Percentiles rank a stretch among this genome's conserved stretches.
Conservation (phyloP, 805 yeast species). For the Nakazawaea wickerhamii region DNA sequence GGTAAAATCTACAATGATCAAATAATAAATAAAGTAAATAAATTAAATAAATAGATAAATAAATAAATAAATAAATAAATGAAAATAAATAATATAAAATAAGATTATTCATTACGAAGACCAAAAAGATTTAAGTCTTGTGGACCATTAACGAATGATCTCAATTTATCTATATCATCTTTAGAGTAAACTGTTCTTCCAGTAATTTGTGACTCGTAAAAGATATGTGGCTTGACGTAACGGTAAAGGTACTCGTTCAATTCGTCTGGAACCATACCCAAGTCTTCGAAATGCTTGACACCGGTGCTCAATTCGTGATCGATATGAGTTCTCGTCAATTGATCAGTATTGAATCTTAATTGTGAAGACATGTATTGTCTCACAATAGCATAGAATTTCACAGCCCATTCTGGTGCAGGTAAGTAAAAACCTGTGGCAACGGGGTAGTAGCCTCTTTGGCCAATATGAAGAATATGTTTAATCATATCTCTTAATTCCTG, state of each 20-base stretch:
- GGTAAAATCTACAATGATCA: no score
- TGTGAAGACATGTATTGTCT: slow-evolving; percentile 39
- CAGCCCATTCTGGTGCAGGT: slow-evolving; percentile 38
- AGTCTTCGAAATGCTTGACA: slow-evolving; percentile 62
- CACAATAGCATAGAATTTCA: slow-evolving; percentile 38
- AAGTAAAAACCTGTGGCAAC: slow-evolving; percentile 31
- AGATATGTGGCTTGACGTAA: slow-evolving; percentile 34
- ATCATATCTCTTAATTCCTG: slow-evolving; percentile 66
- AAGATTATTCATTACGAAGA: slow-evolving; percentile 1
- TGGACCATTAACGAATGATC: slow-evolving; percentile 32
- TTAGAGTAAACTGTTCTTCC: slow-evolving; percentile 33
- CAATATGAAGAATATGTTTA: slow-evolving; percentile 38
- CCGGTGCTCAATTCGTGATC: slow-evolving; percentile 57
- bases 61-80: slow-evolving; percentile 5
- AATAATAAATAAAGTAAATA: background rate
- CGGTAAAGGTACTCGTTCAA: slow-evolving; percentile 44
- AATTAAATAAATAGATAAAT: slow-evolving; percentile 4
- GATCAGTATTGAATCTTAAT: slow-evolving; percentile 53
- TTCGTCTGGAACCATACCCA: slow-evolving; percentile 58
- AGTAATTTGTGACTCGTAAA: slow-evolving; percentile 28
- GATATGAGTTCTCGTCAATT: slow-evolving; percentile 65
- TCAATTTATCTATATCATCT: slow-evolving; percentile 29
- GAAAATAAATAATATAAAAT: slow-evolving; percentile 2
- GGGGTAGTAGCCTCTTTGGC: slow-evolving; percentile 30
- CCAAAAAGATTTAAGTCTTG: slow-evolving; percentile 18